Base-by-base conservation (phyloP, 805 yeast species). In the Suhomyces tanzawaensis region DNA sequence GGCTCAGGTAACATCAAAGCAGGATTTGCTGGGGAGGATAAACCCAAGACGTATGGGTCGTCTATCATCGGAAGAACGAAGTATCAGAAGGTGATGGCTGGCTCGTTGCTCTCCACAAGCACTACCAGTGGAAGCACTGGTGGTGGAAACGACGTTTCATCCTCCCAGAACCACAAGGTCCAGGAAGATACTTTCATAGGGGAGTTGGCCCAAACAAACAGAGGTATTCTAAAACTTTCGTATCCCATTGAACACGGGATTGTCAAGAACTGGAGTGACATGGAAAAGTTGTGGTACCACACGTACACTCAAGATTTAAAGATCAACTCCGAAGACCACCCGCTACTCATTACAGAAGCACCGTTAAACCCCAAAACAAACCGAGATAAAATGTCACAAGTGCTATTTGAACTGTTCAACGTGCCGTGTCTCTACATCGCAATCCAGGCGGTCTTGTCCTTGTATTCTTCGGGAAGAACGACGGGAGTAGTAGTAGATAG, bases 11-110 rank as follows among this genome's bases (percentile, higher is more conserved):
- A 74, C 26, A 68, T 90, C 38, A 85, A 88, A 55, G 86, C 95
- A 1, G 97, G 98, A 1, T 86, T 90, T 60, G 95, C 96, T 0
- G 96, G 97, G 16, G 95, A 85, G 48, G 93, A 87, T 34, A 74
- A 69, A 47, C 98, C 98, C 3, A 74, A 78, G 50, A 60, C 76
- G 31, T 72, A 71, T 48, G 77, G 79, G 19, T 79, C 89, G 2
- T 65, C 87, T 16, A 61, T 82, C 19, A 72, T 87, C 3, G 98
- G 98, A 4, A 66, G 82, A 40, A 91, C 95, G 8, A 90, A 88
- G 55, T 91, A 90, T 57, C 75, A 80, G 25, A 81, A 85, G 52
- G 76, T 85, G 35, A 87, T 85, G 91, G 85, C 95, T 7, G 71
- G 69, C 8, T 52, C 66, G 14, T 47, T 61, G 45, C 32, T 38